Evolutionary conservation across 2,329 filamentous ascomycete species (phyloP).

Genomic region (Xylariaceae sp.): DNA sequence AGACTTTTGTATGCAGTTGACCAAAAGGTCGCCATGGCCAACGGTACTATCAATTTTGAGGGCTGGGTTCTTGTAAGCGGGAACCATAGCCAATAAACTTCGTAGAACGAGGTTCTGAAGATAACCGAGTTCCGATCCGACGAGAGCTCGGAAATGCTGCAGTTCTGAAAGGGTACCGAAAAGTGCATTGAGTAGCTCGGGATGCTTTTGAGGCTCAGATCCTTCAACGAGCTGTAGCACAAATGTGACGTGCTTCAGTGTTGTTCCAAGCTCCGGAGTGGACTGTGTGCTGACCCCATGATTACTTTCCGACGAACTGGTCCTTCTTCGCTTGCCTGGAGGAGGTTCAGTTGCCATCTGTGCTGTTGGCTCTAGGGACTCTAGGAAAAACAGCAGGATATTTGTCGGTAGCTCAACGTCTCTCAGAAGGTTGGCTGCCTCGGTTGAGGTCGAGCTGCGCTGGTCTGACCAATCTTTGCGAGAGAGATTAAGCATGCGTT

Average conservation of each 20-base stretch:
- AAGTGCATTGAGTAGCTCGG: constrained; percentile 67
- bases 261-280: constrained; percentile 56
- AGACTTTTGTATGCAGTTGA: constrained; percentile 89
- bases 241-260: constrained; percentile 72
- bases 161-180: constrained; percentile 84
- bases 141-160: constrained; percentile 72
- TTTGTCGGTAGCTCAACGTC: constrained; percentile 66
- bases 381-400: constrained; percentile 64
- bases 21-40: constrained; percentile 81
- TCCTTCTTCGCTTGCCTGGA: constrained; percentile 70
- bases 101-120: constrained; percentile 78
- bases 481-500: constrained; percentile 55
- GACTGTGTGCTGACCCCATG: constrained; percentile 52
- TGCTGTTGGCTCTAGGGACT: constrained; percentile 64
- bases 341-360: constrained; percentile 65
- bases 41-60: constrained; percentile 68
- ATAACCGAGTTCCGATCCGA: constrained; percentile 83
- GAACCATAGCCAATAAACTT: constrained; percentile 76
- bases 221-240: constrained; percentile 83
- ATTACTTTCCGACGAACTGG: constrained; percentile 63
- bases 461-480: constrained; percentile 35
- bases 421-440: constrained; percentile 66
- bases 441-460: constrained; percentile 37
- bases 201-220: constrained; percentile 66
- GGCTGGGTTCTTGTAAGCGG: constrained; percentile 58